A percentile compares a stretch with the other conserved stretches of the same genome.
These are phyloP conservation scores for Hypholoma fasciculare DNA, from an alignment of 768 basidiomycete genomes.

Conservation along the genomic window DNA sequence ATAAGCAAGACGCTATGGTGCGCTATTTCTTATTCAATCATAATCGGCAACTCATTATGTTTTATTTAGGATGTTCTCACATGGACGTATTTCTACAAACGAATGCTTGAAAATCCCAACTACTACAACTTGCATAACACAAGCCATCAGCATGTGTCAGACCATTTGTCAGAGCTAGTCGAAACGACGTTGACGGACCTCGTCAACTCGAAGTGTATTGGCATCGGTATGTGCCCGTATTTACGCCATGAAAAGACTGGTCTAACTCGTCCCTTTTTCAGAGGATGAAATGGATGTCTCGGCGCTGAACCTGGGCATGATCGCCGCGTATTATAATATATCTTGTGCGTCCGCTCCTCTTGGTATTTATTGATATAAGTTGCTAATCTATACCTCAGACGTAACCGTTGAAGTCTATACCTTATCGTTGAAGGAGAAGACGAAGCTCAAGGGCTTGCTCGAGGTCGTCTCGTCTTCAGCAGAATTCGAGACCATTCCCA, in stretches of 20 bases:
- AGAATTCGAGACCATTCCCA: slow-evolving; percentile 94
- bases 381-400: slow-evolving; percentile 43
- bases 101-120: slow-evolving; percentile 97
- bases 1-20: slow-evolving; percentile 97
- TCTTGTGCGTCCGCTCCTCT: slow-evolving; percentile 57
- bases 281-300: slow-evolving; percentile 94
- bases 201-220: slow-evolving; percentile 92
- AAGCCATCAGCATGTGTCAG: slow-evolving; percentile 92
- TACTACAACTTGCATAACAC: slow-evolving; percentile 95
- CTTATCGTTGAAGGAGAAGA: slow-evolving; percentile 91
- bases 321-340: slow-evolving; percentile 95
- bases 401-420: slow-evolving; percentile 98
- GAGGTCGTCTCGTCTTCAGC: slow-evolving; percentile 97
- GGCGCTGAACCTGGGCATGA: slow-evolving; percentile 96
- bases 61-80: slow-evolving; percentile 83
- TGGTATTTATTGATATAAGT: neutral
- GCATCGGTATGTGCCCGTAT: slow-evolving; percentile 60
- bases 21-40: slow-evolving; percentile 10
- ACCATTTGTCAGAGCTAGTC: slow-evolving; percentile 94
- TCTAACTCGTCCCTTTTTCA: slow-evolving; percentile 21
- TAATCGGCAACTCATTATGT: slow-evolving; percentile 4
- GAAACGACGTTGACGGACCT: slow-evolving; percentile 91
- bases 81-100: slow-evolving; percentile 98
- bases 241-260: neutral
- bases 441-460: slow-evolving; percentile 93